A percentile compares a stretch with the other conserved stretches of the same genome.
phyloP scores from a whole-genome alignment of 2,329 filamentous ascomycete genomes.

The Alternaria rosae region DNA sequence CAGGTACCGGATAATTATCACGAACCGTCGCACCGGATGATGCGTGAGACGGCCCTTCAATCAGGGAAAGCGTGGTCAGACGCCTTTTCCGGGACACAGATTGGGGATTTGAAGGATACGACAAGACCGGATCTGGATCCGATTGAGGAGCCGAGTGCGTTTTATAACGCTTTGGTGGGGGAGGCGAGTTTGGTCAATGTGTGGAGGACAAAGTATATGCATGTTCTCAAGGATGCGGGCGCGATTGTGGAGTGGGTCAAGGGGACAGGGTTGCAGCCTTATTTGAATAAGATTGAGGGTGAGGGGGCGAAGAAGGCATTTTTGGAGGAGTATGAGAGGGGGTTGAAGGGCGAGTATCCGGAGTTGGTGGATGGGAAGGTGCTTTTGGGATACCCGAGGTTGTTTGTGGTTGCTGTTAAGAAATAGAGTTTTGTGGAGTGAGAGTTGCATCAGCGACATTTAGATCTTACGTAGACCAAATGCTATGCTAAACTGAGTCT shows the following conservation, averaged over 20 bases:
- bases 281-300: constrained; percentile 57
- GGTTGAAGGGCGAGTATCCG: constrained; percentile 56
- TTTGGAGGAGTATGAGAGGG: constrained; percentile 56
- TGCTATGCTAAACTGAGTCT: background rate
- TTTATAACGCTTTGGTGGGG: constrained; percentile 60
- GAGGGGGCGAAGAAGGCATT: constrained; percentile 53
- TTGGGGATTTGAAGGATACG: constrained; percentile 22
- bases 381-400: constrained; percentile 62
- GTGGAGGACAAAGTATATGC: constrained; percentile 64
- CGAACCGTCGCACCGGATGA: constrained; percentile 59
- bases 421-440: constrained; percentile 15
- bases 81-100: constrained; percentile 27
- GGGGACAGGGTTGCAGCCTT: constrained; percentile 65
- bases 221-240: constrained; percentile 57
- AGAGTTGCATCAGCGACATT: background rate
- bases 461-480: too few species aligned
- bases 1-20: constrained; percentile 63
- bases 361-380: constrained; percentile 61
- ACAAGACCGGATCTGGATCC: constrained; percentile 53
- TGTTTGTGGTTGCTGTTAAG: constrained; percentile 60
- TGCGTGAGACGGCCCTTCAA: constrained; percentile 54
- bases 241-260: constrained; percentile 68
- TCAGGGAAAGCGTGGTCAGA: constrained; percentile 50
- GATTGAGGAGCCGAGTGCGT: constrained; percentile 57
- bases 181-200: constrained; percentile 55